Base-by-base conservation (phyloP, 768 basidiomycete genomes). In the Inosperma sp. region DNA sequence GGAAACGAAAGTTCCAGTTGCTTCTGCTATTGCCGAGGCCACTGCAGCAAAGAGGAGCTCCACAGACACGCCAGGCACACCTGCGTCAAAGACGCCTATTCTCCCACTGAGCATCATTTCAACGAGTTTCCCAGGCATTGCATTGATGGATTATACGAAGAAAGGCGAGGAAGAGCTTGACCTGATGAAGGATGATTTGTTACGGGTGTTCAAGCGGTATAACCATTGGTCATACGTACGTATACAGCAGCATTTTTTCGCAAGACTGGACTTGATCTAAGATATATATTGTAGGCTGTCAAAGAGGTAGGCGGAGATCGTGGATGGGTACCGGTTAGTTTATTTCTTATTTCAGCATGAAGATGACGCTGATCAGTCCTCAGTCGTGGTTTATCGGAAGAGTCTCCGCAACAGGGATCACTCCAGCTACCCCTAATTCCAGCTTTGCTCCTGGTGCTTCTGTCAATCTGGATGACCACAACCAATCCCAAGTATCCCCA, bases 381-480 rank as follows among this genome's bases (percentile, higher is more conserved):
- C 57, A 87, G 77, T 93, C 91, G 19, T 98, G 95, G 95, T 95
- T 91, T 65, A 92, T 95, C 54, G 93, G 93, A 46, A 96, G 94
- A 66, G 82, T 89, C 22, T 65, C 73, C 8, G 73, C 78, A 49
- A 61, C 83, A 69, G 58, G 82, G 65, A 62, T 76, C 59, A 65
- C 69, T 17, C 76, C 75, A 39, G 65, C 70, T 8, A 78, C 76
- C 52, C 79, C 68, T 14, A 74, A 68, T 57, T 64, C 75, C 10
- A 65, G 75, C 56, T 46, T 71, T 60, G 60, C 65, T 59, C 60
- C 54, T 40, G 52, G 53, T 41, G 54, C 49, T 55, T 62, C 65
- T 48, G 59, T 56, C 31, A 56, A 64, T 19, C 56, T 66, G 23
- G 76, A 79, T 21, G 73, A 72, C 25, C n/a, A n/a, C n/a, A 59